Conservation (phyloP, 2,329 filamentous ascomycete genomes). For the Verticillium alfalfae region DNA sequence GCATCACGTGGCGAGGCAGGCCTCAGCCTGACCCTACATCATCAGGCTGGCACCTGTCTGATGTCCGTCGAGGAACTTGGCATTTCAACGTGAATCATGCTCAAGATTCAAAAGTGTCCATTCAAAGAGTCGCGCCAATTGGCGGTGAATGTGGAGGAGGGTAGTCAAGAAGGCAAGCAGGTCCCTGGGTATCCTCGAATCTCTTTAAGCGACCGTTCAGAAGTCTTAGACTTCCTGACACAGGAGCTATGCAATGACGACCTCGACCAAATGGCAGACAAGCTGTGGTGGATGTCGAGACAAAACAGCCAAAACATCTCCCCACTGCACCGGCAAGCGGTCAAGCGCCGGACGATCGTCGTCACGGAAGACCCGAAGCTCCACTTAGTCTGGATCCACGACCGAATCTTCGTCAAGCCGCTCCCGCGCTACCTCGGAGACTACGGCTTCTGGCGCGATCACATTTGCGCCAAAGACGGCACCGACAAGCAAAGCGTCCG, state of each 20-base stretch:
- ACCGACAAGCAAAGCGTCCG: neutral
- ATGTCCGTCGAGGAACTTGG: neutral
- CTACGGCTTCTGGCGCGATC: neutral
- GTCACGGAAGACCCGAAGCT: neutral
- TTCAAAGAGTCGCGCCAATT: too few species aligned
- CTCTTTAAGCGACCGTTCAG: too few species aligned
- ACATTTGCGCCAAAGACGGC: neutral
- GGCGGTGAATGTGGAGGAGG: too few species aligned
- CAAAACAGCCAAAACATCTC: neutral
- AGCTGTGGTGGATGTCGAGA: slow-evolving; percentile 3
- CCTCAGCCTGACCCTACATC: neutral
- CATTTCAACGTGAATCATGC: neutral
- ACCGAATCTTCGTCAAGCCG: neutral
- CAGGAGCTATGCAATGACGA: slow-evolving; percentile 7
- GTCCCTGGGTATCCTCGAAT: slow-evolving; percentile 9
- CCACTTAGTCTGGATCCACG: neutral
- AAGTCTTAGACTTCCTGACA: slow-evolving; percentile 3
- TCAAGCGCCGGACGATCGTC: neutral
- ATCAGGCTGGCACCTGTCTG: neutral
- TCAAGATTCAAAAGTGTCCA: too few species aligned
- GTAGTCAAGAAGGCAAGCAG: neutral
- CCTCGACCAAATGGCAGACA: slow-evolving; percentile 5
- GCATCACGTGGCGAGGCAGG: too few species aligned
- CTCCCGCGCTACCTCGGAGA: neutral
- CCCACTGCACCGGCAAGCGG: neutral